Evolutionary conservation across 768 basidiomycete genomes (phyloP), one percentile per base, ranked within the genome.

Genomic region (Leccinum barrowsii): DNA sequence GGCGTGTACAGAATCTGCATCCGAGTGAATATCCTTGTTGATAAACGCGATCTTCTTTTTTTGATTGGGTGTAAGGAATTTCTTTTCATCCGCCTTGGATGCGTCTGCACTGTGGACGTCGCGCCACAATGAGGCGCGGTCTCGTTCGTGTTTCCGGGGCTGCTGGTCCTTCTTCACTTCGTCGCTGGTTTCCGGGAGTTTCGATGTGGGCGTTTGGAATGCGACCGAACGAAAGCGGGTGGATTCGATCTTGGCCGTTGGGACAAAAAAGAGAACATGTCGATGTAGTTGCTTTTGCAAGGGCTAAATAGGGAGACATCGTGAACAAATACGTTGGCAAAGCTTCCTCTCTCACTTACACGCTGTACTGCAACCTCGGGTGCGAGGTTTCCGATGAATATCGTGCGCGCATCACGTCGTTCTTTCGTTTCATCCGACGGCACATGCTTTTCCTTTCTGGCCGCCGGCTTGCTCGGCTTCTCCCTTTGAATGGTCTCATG

Each of bases 21-120:
- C 80, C 2, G 85, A 77, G 73, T 98, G 94, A 67, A 98, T 85
- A 64, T 96, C 92, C 55, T 87, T 86, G 68, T 94, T 91, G 70
- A 98, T 97, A 72, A 94, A 97, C 0, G 94, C 92, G 54, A 98
- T 85, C 62, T 87, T 90, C 75, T 95, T 92, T 78, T 96, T 98
- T 74, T 97, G 90, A 52, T 80, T 81, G 0, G 92, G 81, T 7
- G 84, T 91, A 52, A 97, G 81, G 71, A 83, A 91, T 37, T 77
- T 77, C 70, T 92, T 89, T 53, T 81, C 79, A 56, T 82, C 79
- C 12, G 72, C 70, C 60, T 74, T 75, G 21, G 76, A 73, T 3
- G 70, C 78, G 32, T 78, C 82, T 19, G 80, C 70, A 17, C 77
- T 70, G 15, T 78, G 79, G 63, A 61, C 72, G 21, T 75, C 77